phyloP scores from a whole-genome alignment of 2,329 filamentous ascomycete species.

The Camillea tinctor region DNA sequence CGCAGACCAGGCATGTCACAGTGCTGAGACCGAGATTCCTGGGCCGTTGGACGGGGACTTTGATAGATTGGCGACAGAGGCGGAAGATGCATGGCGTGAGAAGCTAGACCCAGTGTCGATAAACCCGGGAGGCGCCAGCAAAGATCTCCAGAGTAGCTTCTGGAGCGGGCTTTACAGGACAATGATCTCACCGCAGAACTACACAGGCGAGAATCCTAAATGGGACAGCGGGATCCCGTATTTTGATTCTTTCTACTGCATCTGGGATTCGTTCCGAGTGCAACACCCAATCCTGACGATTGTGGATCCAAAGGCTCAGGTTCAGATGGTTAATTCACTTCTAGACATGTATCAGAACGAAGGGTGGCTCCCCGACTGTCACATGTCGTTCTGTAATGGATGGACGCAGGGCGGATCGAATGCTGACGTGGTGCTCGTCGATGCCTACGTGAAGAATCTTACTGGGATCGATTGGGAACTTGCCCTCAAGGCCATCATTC shows the following conservation, averaged over 20 bases:
- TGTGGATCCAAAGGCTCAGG: constrained; percentile 58
- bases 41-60: constrained; percentile 55
- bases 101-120: constrained; percentile 56
- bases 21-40: constrained; percentile 62
- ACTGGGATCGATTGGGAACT: constrained; percentile 58
- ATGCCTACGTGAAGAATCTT: constrained; percentile 63
- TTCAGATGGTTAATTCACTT: constrained; percentile 60
- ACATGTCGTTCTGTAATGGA: constrained; percentile 66
- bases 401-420: constrained; percentile 68
- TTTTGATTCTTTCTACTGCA: constrained; percentile 56
- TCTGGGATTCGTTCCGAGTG: constrained; percentile 64
- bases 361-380: constrained; percentile 67
- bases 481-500: constrained; percentile 62
- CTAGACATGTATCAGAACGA: constrained; percentile 65
- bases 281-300: constrained; percentile 64
- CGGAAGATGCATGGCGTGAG: constrained; percentile 54
- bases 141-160: constrained; percentile 54
- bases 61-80: constrained; percentile 45
- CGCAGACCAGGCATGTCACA: constrained; percentile 58
- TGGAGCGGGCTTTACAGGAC: constrained; percentile 62
- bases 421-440: constrained; percentile 61
- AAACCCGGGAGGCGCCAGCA: constrained; percentile 47
- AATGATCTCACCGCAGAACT: constrained; percentile 65
- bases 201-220: constrained; percentile 62
- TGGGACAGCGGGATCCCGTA: constrained; percentile 63